Evolutionary conservation across 2,329 filamentous ascomycete species (phyloP), one percentile per base, ranked within the genome.

Genomic region (Fusarium odoratissimum): DNA sequence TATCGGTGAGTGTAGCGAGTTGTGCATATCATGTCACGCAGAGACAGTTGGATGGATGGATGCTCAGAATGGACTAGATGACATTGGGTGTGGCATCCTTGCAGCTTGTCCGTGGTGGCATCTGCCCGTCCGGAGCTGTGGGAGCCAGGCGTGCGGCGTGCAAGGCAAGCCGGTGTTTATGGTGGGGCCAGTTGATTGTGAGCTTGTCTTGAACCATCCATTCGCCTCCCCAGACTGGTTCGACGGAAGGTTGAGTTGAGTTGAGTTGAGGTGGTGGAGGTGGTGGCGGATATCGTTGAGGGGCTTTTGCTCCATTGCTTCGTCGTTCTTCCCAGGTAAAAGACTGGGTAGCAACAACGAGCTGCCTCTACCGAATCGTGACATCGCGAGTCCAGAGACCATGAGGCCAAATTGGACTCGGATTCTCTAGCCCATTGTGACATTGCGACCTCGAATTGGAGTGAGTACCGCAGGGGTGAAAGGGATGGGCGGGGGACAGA

Each of bases 1-100:
- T 68, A 59, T 51, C 62, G 67, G 67, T 73, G 67, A 67, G 51
- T 35, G 61, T 41, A 73, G 72, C 60, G 59, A 68, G 57, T 67
- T 74, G 70, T 72, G 75, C 75, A 76, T 76, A 66, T 71, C 73
- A 74, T 73, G 75, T 76, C 71, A 76, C 73, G 75, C 74, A 74
- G 70, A 72, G 64, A 72, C 45, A 30, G 61, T 48, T 74, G 67
- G 64, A 72, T 69, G 65, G 49, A 57, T 21, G 52, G 48, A 68
- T 55, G 69, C 40, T 46, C 62, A 67, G 45, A 55, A 51, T 42
- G 48, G 56, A 68, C 55, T 56, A 63, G 62, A 71, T 64, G 70
- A 59, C 49, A 73, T 48, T 73, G 63, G 67, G 71, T 74, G 71
- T 67, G 67, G 51, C 59, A 73, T 64, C 71, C 62, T 64, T 52